Evolutionary conservation across 2,329 filamentous ascomycete genomes (phyloP), one percentile per base, ranked within the genome.

Genomic region (Colletotrichum liriopes): DNA sequence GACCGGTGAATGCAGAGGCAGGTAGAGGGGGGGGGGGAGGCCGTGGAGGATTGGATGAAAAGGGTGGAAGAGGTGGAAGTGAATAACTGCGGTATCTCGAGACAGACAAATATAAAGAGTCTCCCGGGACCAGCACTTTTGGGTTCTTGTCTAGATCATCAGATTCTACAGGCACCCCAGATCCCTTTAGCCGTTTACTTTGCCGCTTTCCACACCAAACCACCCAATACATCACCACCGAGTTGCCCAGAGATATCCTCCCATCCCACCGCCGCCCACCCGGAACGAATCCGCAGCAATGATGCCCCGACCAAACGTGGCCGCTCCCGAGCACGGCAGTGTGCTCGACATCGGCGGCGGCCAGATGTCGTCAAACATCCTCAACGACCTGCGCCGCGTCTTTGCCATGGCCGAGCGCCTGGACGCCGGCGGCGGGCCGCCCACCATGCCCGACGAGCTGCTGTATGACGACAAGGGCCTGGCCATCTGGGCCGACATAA

Each of bases 401-500:
- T 68, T 69, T 14, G 14, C 3, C 43, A 29, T 11, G 2, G 65
- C 43, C 18, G 26, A 63, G n/a, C 18, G 5, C 11, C 12, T n/a
- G n/a, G 65, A 67, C 8, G 73, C 3, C 6, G 65, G 65, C 9
- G 73, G 72, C 16, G 78, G 78, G 67, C 77, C 78, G 20, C 78
- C 77, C n/a, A 66, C 67, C 1, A 77, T 84, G 39, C 83, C 83
- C 0, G 83, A 84, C 60, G 83, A 84, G 75, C 75, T 83, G 49
- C 76, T 84, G 56, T 84, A 84, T 72, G 77, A 82, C 69, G 82
- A 83, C 64, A 62, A 76, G 6, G 83, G 83, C 1, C 76, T 84
- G 59, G 74, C 76, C 7, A 82, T 84, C 72, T 84, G 83, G 83
- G 82, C 82, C 56, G 69, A 82, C 12, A 84, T 84, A 68, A 84